Evolutionary conservation across 225 moss, liverwort and hornwort species (phyloP).

Genomic region (Marchantia paleacea): DNA sequence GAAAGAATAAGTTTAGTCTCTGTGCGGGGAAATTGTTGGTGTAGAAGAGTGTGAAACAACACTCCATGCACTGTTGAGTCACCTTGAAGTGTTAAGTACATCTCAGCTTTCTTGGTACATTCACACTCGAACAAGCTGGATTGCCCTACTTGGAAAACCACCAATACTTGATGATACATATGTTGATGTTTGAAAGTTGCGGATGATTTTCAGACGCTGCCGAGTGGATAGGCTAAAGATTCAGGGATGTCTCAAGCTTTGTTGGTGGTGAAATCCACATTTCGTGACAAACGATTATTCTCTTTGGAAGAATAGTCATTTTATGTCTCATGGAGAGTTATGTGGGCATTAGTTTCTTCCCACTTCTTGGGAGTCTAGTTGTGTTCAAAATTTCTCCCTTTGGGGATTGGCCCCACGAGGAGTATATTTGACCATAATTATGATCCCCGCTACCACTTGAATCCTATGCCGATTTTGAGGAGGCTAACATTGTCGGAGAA

Average conservation of each 20-base stretch:
- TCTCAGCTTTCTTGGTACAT: constrained; percentile 84
- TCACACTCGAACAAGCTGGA: constrained; percentile 90
- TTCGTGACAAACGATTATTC: constrained; percentile 1
- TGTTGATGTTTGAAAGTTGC: constrained; percentile 85
- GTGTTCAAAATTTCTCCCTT: too few relatives aligned
- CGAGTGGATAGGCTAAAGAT: constrained; percentile 3
- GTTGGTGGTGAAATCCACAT: neutral
- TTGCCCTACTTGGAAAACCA: constrained; percentile 83
- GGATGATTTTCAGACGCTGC: neutral
- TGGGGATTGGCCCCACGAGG: too few relatives aligned
- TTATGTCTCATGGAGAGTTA: neutral
- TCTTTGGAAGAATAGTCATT: neutral
- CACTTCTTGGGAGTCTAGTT: too few relatives aligned
- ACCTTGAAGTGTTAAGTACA: constrained; percentile 81
- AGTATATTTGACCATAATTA: too few relatives aligned
- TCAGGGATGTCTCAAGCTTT: constrained; percentile 1
- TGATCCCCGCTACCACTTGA: too few relatives aligned
- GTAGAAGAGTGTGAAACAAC: constrained; percentile 91
- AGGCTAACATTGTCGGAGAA: too few relatives aligned
- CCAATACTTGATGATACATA: constrained; percentile 85
- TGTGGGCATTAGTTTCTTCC: constrained; percentile 63
- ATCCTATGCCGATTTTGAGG: too few relatives aligned
- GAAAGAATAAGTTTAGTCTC: constrained; percentile 77
- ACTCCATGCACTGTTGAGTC: constrained; percentile 86
- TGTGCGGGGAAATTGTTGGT: constrained; percentile 92